Conservation (phyloP, 2,329 filamentous ascomycete genomes). For the Colletotrichum nymphaeae region DNA sequence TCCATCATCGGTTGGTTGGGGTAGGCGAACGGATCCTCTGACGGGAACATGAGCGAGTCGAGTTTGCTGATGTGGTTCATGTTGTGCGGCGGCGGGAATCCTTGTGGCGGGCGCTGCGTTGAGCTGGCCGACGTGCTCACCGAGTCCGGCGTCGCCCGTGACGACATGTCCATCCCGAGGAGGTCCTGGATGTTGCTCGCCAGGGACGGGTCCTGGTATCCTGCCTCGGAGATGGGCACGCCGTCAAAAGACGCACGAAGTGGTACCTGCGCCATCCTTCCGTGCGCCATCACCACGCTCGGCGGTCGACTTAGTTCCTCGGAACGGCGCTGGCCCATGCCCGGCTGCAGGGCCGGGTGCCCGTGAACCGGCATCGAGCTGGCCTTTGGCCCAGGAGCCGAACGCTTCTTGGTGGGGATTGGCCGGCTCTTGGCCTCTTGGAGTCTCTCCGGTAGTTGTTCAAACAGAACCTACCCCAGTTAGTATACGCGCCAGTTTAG, state of each 20-base stretch:
- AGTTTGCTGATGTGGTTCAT: slow-evolving; percentile 73
- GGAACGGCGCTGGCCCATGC: slow-evolving; percentile 47
- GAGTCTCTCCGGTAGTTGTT: slow-evolving; percentile 80
- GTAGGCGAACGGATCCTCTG: slow-evolving; percentile 82
- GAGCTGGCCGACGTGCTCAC: slow-evolving; percentile 55
- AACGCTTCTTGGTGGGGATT: slow-evolving; percentile 64
- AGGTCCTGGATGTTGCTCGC: slow-evolving; percentile 56
- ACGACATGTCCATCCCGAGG: slow-evolving; percentile 57
- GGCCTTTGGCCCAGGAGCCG: slow-evolving; percentile 59
- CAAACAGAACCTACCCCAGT: slow-evolving; percentile 76
- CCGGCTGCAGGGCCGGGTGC: slow-evolving; percentile 44
- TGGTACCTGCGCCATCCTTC: slow-evolving; percentile 36
- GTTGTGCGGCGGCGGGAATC: slow-evolving; percentile 43
- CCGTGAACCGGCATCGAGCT: slow-evolving; percentile 43
- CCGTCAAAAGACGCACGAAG: slow-evolving; percentile 49
- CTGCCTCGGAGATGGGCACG: slow-evolving; percentile 42
- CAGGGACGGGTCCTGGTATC: slow-evolving; percentile 51
- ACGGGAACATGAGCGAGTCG: slow-evolving; percentile 84
- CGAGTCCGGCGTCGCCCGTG: slow-evolving; percentile 56
- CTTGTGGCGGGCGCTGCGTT: slow-evolving; percentile 40
- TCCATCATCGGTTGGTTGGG: slow-evolving; percentile 80
- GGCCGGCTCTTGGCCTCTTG: slow-evolving; percentile 60
- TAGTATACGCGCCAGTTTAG: not conserved
- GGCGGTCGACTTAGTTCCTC: slow-evolving; percentile 48
- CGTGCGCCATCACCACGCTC: slow-evolving; percentile 39